Evolutionary conservation across 208 protist genomes (phyloP).

Genomic region (Borovskyia barvae): DNA sequence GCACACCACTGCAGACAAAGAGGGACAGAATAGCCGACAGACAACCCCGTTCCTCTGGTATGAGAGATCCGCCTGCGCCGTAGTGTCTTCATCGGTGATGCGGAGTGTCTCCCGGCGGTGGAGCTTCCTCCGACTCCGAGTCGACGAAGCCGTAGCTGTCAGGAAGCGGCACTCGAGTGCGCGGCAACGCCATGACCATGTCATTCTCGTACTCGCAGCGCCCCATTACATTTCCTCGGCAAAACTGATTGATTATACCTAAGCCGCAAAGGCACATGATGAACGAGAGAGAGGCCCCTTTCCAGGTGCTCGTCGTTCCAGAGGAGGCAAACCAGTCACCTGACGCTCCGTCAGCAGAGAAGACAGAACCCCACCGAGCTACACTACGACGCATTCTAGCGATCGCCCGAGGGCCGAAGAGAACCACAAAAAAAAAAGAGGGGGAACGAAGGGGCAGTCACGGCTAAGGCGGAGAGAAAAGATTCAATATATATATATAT

Average conservation of each 20-base stretch:
- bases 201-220: slow-evolving; percentile 48
- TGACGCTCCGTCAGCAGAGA: slow-evolving; percentile 34
- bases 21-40: too few species aligned
- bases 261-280: slow-evolving; percentile 49
- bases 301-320: slow-evolving; percentile 18
- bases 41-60: too few species aligned
- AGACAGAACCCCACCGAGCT: slow-evolving; percentile 8
- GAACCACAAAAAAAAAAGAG: background rate
- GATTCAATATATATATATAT: too few species aligned
- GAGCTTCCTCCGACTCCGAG: slow-evolving; percentile 12
- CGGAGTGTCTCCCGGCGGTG: too few species aligned
- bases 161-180: slow-evolving; percentile 19
- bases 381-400: background rate
- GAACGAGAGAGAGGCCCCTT: slow-evolving; percentile 35
- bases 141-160: slow-evolving; percentile 69
- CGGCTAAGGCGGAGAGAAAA: too few species aligned
- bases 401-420: background rate
- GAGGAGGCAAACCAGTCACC: slow-evolving; percentile 58
- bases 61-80: too few species aligned
- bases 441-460: too few species aligned
- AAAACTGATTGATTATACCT: slow-evolving; percentile 62
- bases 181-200: slow-evolving; percentile 25
- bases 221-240: slow-evolving; percentile 67
- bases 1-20: too few species aligned
- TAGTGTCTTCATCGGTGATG: too few species aligned